phyloP scores from a whole-genome alignment of 2,329 filamentous ascomycete genomes.

The Cyphellophora attinorum region DNA sequence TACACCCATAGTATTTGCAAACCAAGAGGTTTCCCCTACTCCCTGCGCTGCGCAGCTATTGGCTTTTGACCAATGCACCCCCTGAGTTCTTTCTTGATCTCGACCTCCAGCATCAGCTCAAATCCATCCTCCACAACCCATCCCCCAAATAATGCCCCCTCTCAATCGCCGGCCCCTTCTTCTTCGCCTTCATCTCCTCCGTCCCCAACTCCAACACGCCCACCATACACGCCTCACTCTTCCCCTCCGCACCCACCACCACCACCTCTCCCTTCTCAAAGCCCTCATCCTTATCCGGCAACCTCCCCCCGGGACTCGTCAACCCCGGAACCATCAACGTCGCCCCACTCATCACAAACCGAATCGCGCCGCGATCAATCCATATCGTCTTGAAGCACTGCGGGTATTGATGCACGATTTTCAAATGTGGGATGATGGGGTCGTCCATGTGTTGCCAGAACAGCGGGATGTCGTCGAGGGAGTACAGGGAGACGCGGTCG shows the following conservation, averaged over 20 bases:
- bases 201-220: constrained; percentile 77
- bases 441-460: constrained; percentile 84
- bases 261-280: constrained; percentile 74
- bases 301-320: constrained; percentile 69
- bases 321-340: constrained; percentile 94
- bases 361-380: constrained; percentile 91
- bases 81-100: too few species aligned
- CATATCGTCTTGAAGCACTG: constrained; percentile 72
- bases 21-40: too few species aligned
- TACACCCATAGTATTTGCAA: too few species aligned
- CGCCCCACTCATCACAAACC: constrained; percentile 87
- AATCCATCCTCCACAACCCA: constrained; percentile 71
- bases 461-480: constrained; percentile 61
- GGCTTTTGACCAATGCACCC: too few species aligned
- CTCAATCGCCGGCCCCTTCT: constrained; percentile 90
- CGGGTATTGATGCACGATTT: constrained; percentile 83
- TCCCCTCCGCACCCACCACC: constrained; percentile 84
- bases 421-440: constrained; percentile 75
- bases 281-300: constrained; percentile 62
- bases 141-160: constrained; percentile 90
- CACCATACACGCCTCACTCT: constrained; percentile 81
- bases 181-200: constrained; percentile 84
- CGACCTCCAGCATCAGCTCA: too few species aligned
- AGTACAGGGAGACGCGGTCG: constrained; percentile 82
- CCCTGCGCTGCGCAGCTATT: too few species aligned